These are phyloP conservation scores for Chlorella sp. DNA, from an alignment of 139 green algal genomes.

Conservation along the genomic window DNA sequence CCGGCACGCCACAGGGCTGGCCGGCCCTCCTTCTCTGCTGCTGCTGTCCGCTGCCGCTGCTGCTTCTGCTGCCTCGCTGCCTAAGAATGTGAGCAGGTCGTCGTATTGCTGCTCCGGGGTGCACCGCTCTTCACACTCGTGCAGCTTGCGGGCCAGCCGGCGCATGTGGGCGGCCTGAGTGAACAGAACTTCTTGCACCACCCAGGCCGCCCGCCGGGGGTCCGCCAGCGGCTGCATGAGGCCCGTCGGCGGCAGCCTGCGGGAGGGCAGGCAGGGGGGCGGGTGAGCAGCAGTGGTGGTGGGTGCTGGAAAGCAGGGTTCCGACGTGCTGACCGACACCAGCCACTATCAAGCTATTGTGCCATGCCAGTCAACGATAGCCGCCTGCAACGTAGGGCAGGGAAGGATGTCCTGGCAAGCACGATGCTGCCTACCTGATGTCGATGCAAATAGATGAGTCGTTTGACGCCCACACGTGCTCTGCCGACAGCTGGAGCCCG, in stretches of 20 bases:
- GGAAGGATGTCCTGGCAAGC: no score
- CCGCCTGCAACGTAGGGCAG: not conserved
- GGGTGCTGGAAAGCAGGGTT: not conserved
- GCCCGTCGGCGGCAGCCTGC: conserved; percentile 9
- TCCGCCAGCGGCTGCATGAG: not conserved
- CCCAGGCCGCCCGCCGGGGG: not conserved
- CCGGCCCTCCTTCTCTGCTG: not conserved
- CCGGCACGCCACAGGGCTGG: not conserved
- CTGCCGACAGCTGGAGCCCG: conserved; percentile 2
- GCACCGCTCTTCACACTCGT: conserved; percentile 15
- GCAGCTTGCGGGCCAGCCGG: not conserved
- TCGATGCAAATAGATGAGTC: not conserved
- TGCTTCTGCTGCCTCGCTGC: not conserved
- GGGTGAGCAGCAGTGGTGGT: not conserved
- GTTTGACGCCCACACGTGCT: not conserved
- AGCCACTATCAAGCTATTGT: no score
- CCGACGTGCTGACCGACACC: not conserved
- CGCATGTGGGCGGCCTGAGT: not conserved
- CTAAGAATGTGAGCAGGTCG: not conserved
- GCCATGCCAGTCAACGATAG: not conserved
- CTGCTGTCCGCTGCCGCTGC: not conserved
- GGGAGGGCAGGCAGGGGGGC: not conserved
- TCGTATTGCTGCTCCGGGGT: conserved; percentile 15
- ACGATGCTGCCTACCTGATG: not conserved
- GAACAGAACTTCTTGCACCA: conserved; percentile 23